Evolutionary conservation across 306 rosid genomes (phyloP).

Genomic region (Lathyrus sativus): DNA sequence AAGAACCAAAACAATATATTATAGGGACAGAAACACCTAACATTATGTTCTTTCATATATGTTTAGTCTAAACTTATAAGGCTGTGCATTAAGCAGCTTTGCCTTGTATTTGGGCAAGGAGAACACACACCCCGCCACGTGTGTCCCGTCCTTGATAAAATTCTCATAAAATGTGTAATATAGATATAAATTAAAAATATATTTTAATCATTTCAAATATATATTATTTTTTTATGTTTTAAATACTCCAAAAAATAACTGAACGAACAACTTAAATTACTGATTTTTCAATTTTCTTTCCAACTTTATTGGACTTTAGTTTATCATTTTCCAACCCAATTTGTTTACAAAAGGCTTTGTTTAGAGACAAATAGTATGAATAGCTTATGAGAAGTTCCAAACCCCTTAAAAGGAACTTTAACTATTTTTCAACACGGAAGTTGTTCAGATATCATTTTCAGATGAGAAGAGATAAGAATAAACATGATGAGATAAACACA

Average conservation of each 20-base stretch:
- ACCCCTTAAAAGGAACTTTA: not conserved
- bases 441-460: not conserved
- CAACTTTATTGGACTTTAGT: not conserved
- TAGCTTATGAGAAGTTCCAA: not conserved
- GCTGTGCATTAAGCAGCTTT: slow-evolving; percentile 19
- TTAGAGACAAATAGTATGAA: not conserved
- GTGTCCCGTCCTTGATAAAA: not conserved
- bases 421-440: slow-evolving; percentile 2
- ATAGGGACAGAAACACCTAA: not conserved
- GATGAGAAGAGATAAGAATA: slow-evolving; percentile 6
- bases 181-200: too few relatives aligned
- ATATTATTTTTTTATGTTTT: not conserved
- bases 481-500: not conserved
- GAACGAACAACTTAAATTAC: not conserved
- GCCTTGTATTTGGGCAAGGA: not conserved
- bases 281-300: not conserved
- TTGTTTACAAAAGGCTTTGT: not conserved
- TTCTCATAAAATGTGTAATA: not conserved
- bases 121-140: not conserved
- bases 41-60: not conserved
- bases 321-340: not conserved
- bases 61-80: not conserved
- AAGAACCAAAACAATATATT: not conserved
- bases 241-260: not conserved
- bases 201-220: too few relatives aligned